Conservation (phyloP, 352 stramenopile species). For the Globisporangium recalcitrans region DNA sequence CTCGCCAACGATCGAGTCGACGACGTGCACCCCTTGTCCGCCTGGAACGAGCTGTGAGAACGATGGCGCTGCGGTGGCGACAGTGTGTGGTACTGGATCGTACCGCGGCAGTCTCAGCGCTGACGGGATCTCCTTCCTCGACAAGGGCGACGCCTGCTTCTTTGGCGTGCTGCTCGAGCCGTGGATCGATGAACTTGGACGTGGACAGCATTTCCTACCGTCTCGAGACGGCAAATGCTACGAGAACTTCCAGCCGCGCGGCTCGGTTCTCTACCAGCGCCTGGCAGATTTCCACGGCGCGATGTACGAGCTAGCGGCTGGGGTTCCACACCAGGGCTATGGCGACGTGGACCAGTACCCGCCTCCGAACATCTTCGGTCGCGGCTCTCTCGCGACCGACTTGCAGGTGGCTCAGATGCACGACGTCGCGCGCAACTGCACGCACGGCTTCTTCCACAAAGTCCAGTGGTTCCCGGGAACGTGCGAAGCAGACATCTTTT, state of each 20-base stretch:
- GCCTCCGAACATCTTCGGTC: slow-evolving; percentile 78
- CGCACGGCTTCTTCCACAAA: slow-evolving; percentile 84
- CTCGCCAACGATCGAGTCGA: slow-evolving; percentile 94
- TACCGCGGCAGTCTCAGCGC: slow-evolving; percentile 84
- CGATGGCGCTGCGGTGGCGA: slow-evolving; percentile 84
- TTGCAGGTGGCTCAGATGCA: slow-evolving; percentile 77
- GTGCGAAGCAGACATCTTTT: slow-evolving; percentile 96
- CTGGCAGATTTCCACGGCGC: slow-evolving; percentile 93
- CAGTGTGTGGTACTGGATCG: slow-evolving; percentile 90
- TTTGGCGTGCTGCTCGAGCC: slow-evolving; percentile 93
- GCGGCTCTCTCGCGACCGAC: slow-evolving; percentile 85
- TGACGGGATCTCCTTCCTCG: slow-evolving; percentile 90
- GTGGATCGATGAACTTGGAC: slow-evolving; percentile 92
- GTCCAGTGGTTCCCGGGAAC: slow-evolving; percentile 94
- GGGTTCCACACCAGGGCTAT: slow-evolving; percentile 92
- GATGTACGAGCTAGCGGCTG: slow-evolving; percentile 89
- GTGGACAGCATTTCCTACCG: slow-evolving; percentile 88
- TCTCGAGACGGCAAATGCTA: slow-evolving; percentile 89
- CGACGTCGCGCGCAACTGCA: slow-evolving; percentile 92
- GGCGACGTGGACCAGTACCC: slow-evolving; percentile 72
- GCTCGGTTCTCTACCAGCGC: slow-evolving; percentile 90
- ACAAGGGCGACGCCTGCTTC: slow-evolving; percentile 82
- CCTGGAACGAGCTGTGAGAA: slow-evolving; percentile 90
- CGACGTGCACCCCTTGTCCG: slow-evolving; percentile 88
- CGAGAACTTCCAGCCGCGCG: slow-evolving; percentile 85